Conservation (phyloP, 768 basidiomycete genomes). For the Rhodotorula diobovata region DNA sequence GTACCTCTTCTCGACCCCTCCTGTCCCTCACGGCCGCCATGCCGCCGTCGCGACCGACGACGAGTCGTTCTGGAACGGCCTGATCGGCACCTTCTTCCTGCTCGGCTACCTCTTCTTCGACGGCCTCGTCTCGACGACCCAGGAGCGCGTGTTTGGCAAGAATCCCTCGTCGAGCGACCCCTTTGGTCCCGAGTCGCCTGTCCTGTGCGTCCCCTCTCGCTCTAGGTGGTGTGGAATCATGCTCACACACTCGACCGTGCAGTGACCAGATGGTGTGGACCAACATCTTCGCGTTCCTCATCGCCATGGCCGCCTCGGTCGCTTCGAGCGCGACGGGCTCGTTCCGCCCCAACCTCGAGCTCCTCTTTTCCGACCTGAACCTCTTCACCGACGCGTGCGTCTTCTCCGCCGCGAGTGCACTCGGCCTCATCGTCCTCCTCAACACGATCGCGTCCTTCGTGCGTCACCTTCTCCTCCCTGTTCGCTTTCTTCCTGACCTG, state of each 20-base stretch:
- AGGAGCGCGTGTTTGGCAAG: constrained; percentile 42
- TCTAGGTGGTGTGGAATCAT: no score
- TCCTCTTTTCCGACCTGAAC: constrained; percentile 11
- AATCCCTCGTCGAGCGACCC: constrained; percentile 36
- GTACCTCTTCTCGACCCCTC: constrained; percentile 39
- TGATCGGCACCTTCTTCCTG: constrained; percentile 30
- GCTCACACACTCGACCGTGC: background rate
- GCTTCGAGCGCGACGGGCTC: constrained; percentile 23
- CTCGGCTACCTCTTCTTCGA: constrained; percentile 42
- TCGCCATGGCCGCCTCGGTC: constrained; percentile 23
- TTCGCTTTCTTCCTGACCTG: no score
- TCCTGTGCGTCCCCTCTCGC: constrained; percentile 32
- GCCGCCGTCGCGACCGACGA: background rate
- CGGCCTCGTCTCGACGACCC: constrained; percentile 41
- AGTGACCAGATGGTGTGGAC: constrained; percentile 35
- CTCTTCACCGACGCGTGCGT: constrained; percentile 33
- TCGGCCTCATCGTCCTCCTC: constrained; percentile 38
- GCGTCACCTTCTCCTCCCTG: background rate
- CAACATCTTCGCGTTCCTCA: constrained; percentile 35
- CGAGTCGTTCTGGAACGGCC: constrained; percentile 3
- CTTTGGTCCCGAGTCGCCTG: constrained; percentile 38
- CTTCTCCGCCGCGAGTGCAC: constrained; percentile 30
- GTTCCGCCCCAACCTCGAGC: constrained; percentile 23
- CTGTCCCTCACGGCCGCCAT: constrained; percentile 12
- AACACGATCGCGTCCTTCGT: constrained; percentile 42